A percentile compares a stretch with the other conserved stretches of the same genome.
phyloP scores from a whole-genome alignment of 768 basidiomycete genomes.

The Exsudoporus frostii region DNA sequence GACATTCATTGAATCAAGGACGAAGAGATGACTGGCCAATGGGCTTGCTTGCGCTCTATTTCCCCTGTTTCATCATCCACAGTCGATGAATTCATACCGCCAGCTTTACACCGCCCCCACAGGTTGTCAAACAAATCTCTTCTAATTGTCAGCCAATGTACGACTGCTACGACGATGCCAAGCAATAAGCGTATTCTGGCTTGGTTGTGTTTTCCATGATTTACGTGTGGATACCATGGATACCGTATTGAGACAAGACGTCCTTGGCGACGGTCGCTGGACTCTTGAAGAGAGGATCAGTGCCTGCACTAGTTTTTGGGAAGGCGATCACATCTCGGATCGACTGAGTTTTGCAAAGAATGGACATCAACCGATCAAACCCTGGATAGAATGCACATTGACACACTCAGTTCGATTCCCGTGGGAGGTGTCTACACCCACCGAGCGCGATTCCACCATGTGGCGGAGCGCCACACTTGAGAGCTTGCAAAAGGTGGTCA shows the following conservation, averaged over 20 bases:
- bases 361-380: slow-evolving; percentile 90
- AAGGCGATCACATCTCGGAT: slow-evolving; percentile 97
- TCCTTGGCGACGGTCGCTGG: slow-evolving; percentile 59
- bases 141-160: background rate
- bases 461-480: slow-evolving; percentile 88
- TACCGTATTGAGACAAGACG: slow-evolving; percentile 62
- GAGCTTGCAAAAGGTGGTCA: slow-evolving; percentile 79
- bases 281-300: slow-evolving; percentile 87
- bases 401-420: slow-evolving; percentile 2
- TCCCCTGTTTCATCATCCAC: background rate
- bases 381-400: slow-evolving; percentile 44
- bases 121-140: background rate
- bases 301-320: slow-evolving; percentile 83
- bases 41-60: background rate
- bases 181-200: background rate
- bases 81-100: background rate
- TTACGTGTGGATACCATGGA: slow-evolving; percentile 35
- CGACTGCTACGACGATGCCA: slow-evolving; percentile 1
- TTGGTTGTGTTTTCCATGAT: background rate
- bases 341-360: slow-evolving; percentile 80
- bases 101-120: background rate
- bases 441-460: slow-evolving; percentile 95
- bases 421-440: slow-evolving; percentile 32
- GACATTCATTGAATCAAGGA: background rate
- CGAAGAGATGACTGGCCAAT: background rate